phyloP scores from a whole-genome alignment of 768 basidiomycete genomes.

The Scleroderma citrinum region DNA sequence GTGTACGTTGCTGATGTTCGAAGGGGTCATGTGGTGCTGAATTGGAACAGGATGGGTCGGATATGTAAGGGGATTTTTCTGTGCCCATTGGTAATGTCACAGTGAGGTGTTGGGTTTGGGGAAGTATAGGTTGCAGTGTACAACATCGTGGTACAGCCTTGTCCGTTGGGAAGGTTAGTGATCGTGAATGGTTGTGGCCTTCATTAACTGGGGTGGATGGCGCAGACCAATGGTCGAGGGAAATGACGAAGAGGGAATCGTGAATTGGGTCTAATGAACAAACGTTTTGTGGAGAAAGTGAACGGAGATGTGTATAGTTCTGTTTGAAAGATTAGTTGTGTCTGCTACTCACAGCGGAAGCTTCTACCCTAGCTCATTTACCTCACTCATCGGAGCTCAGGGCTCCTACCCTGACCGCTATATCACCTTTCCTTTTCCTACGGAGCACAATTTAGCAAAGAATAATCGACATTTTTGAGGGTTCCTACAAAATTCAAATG shows the following conservation, averaged over 20 bases:
- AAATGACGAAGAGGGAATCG: slow-evolving; percentile 72
- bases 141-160: background rate
- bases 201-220: slow-evolving; percentile 15
- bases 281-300: too few relatives aligned
- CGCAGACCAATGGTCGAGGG: slow-evolving; percentile 68
- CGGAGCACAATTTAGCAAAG: slow-evolving; percentile 37
- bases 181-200: slow-evolving; percentile 14
- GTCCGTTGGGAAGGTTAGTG: slow-evolving; percentile 31
- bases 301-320: slow-evolving; percentile 69
- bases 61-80: too few relatives aligned
- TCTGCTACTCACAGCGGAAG: background rate
- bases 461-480: too few relatives aligned
- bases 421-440: slow-evolving; percentile 48
- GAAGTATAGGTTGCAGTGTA: background rate
- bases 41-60: too few relatives aligned
- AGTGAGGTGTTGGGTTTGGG: too few relatives aligned
- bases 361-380: slow-evolving; percentile 67
- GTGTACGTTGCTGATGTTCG: slow-evolving; percentile 63
- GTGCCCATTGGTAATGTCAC: too few relatives aligned
- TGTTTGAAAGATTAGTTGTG: slow-evolving; percentile 19
- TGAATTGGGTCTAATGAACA: slow-evolving; percentile 59
- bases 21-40: slow-evolving; percentile 33
- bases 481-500: slow-evolving; percentile 36
- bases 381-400: slow-evolving; percentile 80
- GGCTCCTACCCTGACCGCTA: slow-evolving; percentile 56